phyloP scores from a whole-genome alignment of 2,329 filamentous ascomycete genomes.

The Alternaria sp. region DNA sequence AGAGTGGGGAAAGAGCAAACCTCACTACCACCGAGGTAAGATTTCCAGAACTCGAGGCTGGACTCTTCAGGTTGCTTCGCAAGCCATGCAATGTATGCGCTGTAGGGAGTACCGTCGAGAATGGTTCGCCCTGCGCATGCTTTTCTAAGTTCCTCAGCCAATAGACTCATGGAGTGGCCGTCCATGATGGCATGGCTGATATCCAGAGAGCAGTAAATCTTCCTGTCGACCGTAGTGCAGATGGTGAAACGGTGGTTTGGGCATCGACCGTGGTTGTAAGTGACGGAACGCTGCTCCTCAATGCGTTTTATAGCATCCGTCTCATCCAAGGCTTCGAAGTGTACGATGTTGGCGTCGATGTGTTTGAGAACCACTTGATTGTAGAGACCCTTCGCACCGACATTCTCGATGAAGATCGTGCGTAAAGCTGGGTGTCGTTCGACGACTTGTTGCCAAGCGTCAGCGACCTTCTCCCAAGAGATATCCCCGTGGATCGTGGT shows the following conservation, averaged over 20 bases:
- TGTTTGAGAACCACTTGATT: slow-evolving; percentile 41
- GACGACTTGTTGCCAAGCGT: slow-evolving; percentile 39
- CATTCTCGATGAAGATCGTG: slow-evolving; percentile 42
- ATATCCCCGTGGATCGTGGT: slow-evolving; percentile 15
- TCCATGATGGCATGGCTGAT: slow-evolving; percentile 48
- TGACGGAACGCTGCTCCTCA: slow-evolving; percentile 28
- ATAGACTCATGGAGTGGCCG: slow-evolving; percentile 41
- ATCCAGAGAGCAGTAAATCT: slow-evolving; percentile 38
- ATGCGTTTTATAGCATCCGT: slow-evolving; percentile 28
- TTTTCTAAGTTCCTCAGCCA: slow-evolving; percentile 35
- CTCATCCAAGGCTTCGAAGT: slow-evolving; percentile 28
- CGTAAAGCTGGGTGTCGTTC: slow-evolving; percentile 38
- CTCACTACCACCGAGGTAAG: slow-evolving; percentile 38
- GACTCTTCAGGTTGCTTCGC: slow-evolving; percentile 30
- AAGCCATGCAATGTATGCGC: slow-evolving; percentile 42
- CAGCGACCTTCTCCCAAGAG: slow-evolving; percentile 22
- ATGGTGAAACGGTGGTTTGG: slow-evolving; percentile 44
- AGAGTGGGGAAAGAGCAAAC: slow-evolving; percentile 43
- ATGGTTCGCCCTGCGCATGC: slow-evolving; percentile 34
- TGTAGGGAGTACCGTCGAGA: slow-evolving; percentile 37
- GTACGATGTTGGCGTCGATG: slow-evolving; percentile 31
- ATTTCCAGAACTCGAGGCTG: slow-evolving; percentile 42
- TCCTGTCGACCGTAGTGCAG: slow-evolving; percentile 28
- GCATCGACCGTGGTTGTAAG: slow-evolving; percentile 30
- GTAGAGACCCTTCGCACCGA: slow-evolving; percentile 38